These are phyloP conservation scores for Ilyonectria sp. DNA, from an alignment of 2,329 filamentous ascomycete species.

Conservation along the genomic window DNA sequence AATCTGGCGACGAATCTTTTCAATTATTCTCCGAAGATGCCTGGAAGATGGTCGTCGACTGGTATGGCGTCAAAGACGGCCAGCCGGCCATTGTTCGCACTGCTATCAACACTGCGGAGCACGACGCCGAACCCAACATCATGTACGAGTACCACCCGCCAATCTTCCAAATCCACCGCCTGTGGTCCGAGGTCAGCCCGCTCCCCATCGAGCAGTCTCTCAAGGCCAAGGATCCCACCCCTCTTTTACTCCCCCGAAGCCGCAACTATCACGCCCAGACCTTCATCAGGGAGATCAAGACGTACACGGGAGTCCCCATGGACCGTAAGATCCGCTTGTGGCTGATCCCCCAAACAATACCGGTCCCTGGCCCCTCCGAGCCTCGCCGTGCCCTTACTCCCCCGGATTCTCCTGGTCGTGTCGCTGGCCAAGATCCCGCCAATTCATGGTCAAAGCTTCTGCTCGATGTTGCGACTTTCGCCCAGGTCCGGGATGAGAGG, in stretches of 20 bases:
- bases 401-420: conserved; percentile 57
- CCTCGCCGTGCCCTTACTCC: conserved; percentile 56
- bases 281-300: conserved; percentile 85
- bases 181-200: conserved; percentile 75
- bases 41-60: conserved; percentile 85
- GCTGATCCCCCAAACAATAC: conserved; percentile 68
- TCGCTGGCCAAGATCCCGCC: conserved; percentile 41
- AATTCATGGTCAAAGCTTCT: conserved; percentile 61
- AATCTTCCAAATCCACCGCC: conserved; percentile 86
- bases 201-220: conserved; percentile 70
- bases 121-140: conserved; percentile 73
- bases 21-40: conserved; percentile 83
- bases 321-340: conserved; percentile 84
- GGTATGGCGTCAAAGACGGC: conserved; percentile 83
- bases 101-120: conserved; percentile 82
- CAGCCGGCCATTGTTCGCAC: conserved; percentile 81
- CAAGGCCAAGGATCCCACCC: conserved; percentile 72
- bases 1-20: conserved; percentile 78
- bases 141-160: conserved; percentile 89
- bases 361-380: conserved; percentile 52
- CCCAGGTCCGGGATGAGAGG: conserved; percentile 48
- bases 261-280: conserved; percentile 77
- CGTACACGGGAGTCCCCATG: conserved; percentile 75
- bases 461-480: conserved; percentile 69
- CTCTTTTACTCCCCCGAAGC: conserved; percentile 79